A percentile compares a stretch with the other conserved stretches of the same genome.
Conservation (phyloP, 441 rosid genomes). For the Gossypium davidsonii region DNA sequence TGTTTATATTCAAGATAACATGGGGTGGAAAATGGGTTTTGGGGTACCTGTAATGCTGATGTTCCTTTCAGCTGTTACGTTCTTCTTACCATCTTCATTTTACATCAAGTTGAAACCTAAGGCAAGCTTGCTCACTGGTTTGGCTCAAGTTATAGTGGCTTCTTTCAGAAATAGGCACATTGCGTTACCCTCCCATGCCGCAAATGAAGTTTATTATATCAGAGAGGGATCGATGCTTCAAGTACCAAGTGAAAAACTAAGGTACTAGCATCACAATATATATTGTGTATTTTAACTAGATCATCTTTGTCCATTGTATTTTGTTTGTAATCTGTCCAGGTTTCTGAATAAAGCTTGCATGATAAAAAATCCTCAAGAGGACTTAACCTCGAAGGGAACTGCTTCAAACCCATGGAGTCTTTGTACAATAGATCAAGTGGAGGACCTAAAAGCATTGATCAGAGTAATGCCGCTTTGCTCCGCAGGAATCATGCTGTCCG, state of each 20-base stretch:
- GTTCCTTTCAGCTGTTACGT: conserved; percentile 36
- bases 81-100: conserved; percentile 44
- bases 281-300: not conserved
- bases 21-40: conserved; percentile 64
- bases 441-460: conserved; percentile 53
- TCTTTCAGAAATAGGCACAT: conserved; percentile 33
- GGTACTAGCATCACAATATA: conserved; percentile 9
- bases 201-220: conserved; percentile 13
- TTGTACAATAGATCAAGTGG: conserved; percentile 59
- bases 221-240: conserved; percentile 20
- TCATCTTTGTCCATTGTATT: not conserved
- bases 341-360: conserved; percentile 58
- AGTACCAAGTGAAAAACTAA: conserved; percentile 40
- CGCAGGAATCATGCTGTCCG: conserved; percentile 40
- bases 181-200: conserved; percentile 18
- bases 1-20: conserved; percentile 50
- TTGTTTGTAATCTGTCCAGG: conserved; percentile 9
- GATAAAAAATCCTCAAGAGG: conserved; percentile 23
- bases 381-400: conserved; percentile 27
- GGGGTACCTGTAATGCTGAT: conserved; percentile 43
- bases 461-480: conserved; percentile 56
- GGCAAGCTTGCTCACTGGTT: conserved; percentile 35
- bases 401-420: conserved; percentile 46
- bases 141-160: conserved; percentile 47
- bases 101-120: conserved; percentile 37